These are phyloP conservation scores for Cryptococcus floricola DNA, from an alignment of 1,284 basidiomycete genomes.

Conservation along the genomic window DNA sequence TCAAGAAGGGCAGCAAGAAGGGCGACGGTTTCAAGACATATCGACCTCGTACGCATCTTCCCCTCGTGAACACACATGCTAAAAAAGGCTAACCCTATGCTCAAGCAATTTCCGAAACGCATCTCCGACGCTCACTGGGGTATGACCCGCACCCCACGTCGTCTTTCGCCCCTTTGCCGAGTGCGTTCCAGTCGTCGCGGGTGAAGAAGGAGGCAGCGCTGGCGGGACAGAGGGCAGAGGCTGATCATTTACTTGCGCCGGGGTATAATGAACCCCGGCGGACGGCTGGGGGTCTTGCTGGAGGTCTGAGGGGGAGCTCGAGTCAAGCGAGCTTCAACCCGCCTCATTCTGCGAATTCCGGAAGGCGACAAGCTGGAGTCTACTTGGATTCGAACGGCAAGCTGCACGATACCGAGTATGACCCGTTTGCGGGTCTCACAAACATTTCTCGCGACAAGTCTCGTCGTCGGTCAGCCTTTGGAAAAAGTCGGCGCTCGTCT, in stretches of 20 bases:
- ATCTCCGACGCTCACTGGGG: conserved; percentile 31
- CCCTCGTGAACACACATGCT: neutral
- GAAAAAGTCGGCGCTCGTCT: conserved; percentile 28
- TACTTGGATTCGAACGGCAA: conserved; percentile 45
- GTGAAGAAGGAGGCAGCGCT: conserved; percentile 32
- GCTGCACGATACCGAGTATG: conserved; percentile 49
- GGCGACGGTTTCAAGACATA: conserved; percentile 41
- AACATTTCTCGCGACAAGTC: conserved; percentile 40
- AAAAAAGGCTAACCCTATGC: conserved; percentile 1
- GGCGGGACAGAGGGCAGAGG: conserved; percentile 39
- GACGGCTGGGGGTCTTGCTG: conserved; percentile 25
- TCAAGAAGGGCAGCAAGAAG: conserved; percentile 13
- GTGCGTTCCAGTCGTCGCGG: conserved; percentile 34
- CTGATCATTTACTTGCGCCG: conserved; percentile 44
- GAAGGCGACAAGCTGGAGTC: conserved; percentile 24
- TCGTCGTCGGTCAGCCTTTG: conserved; percentile 40
- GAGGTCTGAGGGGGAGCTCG: conserved; percentile 16
- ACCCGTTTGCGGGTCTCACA: conserved; percentile 46
- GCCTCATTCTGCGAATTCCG: neutral
- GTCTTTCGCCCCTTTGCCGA: conserved; percentile 36
- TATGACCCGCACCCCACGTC: conserved; percentile 39
- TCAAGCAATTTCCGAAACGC: conserved; percentile 35
- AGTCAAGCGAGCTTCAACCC: conserved; percentile 22
- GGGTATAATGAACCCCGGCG: conserved; percentile 27
- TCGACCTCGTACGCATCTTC: conserved; percentile 35